These are phyloP conservation scores for Guyanaporus albipodus DNA, from an alignment of 768 basidiomycete species.

Conservation along the genomic window DNA sequence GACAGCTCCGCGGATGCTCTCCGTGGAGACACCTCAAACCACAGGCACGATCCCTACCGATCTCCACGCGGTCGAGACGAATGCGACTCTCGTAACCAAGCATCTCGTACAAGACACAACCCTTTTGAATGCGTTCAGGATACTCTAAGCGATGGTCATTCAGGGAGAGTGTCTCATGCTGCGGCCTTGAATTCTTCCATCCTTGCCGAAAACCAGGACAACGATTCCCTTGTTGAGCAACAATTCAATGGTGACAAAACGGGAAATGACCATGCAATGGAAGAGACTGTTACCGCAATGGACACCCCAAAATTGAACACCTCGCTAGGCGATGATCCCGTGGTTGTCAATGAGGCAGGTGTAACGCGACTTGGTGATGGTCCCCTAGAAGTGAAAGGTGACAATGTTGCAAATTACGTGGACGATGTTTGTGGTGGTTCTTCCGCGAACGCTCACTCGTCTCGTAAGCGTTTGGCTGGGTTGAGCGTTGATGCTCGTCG, in stretches of 20 bases:
- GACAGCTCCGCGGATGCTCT: constrained; percentile 6
- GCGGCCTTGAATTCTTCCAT: not conserved
- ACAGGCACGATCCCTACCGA: not conserved
- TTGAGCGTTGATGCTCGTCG: constrained; percentile 26
- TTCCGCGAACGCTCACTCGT: constrained; percentile 12
- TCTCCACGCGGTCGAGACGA: constrained; percentile 7
- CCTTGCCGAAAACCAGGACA: not conserved
- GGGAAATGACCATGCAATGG: constrained; percentile 5
- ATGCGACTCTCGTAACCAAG: not conserved
- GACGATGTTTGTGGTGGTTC: constrained; percentile 7
- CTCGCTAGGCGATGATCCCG: constrained; percentile 2
- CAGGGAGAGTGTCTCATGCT: not conserved
- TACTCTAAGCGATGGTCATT: not conserved
- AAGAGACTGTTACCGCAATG: not conserved
- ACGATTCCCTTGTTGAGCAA: not conserved
- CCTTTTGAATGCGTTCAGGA: not conserved
- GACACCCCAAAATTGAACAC: not conserved
- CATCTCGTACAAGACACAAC: not conserved
- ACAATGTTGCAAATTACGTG: constrained; percentile 6
- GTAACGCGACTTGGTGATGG: not conserved
- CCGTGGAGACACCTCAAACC: not conserved
- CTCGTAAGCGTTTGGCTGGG: constrained; percentile 20
- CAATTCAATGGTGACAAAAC: constrained; percentile 2
- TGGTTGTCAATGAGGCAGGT: not conserved
- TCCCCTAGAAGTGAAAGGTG: no score